Base-by-base conservation (phyloP, 2,329 filamentous ascomycete genomes). In the Diaporthe citriasiana region DNA sequence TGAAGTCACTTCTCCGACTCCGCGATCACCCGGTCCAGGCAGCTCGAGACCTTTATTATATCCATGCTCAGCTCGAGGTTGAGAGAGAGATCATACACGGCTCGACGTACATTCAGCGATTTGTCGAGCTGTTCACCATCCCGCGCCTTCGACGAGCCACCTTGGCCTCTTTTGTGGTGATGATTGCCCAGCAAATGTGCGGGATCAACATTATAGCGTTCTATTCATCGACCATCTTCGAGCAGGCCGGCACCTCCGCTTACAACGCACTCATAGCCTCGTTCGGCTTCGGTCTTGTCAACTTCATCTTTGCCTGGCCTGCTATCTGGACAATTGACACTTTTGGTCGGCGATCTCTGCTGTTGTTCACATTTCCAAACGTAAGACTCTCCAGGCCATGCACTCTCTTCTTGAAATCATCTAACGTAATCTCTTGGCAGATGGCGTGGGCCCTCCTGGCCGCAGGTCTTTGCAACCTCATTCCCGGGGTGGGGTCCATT, bases 281-380 rank as follows among this genome's bases (percentile, higher is more conserved):
- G 19, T 83, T 85, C 47, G 85, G 86, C 1, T 87, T 85, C 53
- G 86, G 86, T 9, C 78, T 91, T 27, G 84, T 92, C 76, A 92
- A 91, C 79, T 93, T 92, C 80, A 70, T 92, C 25, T 93, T 92
- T 75, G 90, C 91, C n/a, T 91, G 89, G 82, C 91, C 91, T 0
- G 91, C 91, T 2, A 84, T 93, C 74, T 91, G 87, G 85, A 92
- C 91, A 3, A 93, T 93, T 70, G 91, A 93, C 77, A 92, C 90
- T 0, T 92, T 89, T 77, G 91, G 91, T 12, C 89, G 91, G 30
- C 87, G 91, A 30, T 85, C 87, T 27, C 83, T 93, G 17, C 84
- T 93, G 7, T 83, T 93, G 4, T 90, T 91, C 78, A 93, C 91
- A 5, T 93, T 93, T 79, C 91, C 91, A 0, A 87, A 91, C 76